Percentiles rank a stretch among this genome's conserved stretches.
Conservation (phyloP, 1,139 yeast genomes). For the Geotrichum restrictum region DNA sequence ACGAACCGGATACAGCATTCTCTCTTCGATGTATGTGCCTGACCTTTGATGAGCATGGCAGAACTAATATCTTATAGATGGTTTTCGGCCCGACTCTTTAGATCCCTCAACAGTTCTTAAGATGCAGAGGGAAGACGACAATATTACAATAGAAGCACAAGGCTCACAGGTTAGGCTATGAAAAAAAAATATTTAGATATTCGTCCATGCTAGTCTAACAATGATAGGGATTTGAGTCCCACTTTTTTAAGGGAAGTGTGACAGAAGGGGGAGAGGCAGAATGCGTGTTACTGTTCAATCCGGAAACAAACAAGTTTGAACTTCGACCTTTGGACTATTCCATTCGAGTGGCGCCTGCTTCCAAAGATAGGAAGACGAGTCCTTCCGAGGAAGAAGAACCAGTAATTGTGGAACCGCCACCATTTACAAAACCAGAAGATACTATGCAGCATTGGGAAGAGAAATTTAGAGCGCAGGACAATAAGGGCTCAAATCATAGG, state of each 20-base stretch:
- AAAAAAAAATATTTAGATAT: too few relatives aligned
- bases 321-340: slow-evolving; percentile 32
- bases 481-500: not conserved
- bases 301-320: slow-evolving; percentile 28
- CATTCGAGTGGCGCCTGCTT: slow-evolving; percentile 27
- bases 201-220: not conserved
- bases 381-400: slow-evolving; percentile 1
- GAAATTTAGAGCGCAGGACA: slow-evolving; percentile 5
- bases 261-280: slow-evolving; percentile 34
- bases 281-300: slow-evolving; percentile 35
- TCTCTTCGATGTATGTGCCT: slow-evolving; percentile 5
- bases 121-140: slow-evolving; percentile 27
- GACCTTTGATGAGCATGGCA: not conserved
- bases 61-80: slow-evolving; percentile 23
- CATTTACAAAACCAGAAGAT: slow-evolving; percentile 4
- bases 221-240: slow-evolving; percentile 12
- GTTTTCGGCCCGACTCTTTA: slow-evolving; percentile 33
- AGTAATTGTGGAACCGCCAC: not conserved
- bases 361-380: slow-evolving; percentile 2
- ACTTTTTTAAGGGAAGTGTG: slow-evolving; percentile 32
- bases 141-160: slow-evolving; percentile 27
- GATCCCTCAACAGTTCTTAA: slow-evolving; percentile 24
- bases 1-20: slow-evolving; percentile 3
- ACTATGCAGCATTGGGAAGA: slow-evolving; percentile 5
- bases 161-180: not conserved